These are phyloP conservation scores for Plasmodium gallinaceum DNA, from an alignment of 169 alveolate genomes.

Conservation along the genomic window DNA sequence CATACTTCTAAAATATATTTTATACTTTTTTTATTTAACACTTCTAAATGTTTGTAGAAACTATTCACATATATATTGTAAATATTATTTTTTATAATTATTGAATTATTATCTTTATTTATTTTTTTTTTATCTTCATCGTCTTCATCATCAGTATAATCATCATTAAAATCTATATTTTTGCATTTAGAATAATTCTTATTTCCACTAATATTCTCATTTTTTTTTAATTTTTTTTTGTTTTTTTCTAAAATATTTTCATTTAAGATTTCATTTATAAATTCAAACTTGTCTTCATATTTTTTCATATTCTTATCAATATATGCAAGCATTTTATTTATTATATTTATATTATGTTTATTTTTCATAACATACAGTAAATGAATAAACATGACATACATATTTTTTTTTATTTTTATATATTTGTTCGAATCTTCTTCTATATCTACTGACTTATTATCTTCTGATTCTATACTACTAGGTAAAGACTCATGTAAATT, in stretches of 20 bases:
- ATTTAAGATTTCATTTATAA: not conserved
- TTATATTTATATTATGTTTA: slow-evolving; percentile 57
- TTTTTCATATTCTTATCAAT: slow-evolving; percentile 44
- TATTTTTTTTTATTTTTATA: slow-evolving; percentile 27
- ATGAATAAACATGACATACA: slow-evolving; percentile 44
- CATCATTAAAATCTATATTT: not conserved
- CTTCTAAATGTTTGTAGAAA: slow-evolving; percentile 38
- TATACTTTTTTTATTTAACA: slow-evolving; percentile 31
- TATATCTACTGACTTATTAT: not conserved
- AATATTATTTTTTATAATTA: slow-evolving; percentile 37
- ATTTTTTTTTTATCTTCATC: not conserved
- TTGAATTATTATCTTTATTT: not conserved
- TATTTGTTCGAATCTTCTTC: slow-evolving; percentile 4
- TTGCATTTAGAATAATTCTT: not conserved
- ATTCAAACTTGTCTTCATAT: slow-evolving; percentile 33
- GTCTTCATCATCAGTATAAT: not conserved
- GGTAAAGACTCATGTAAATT: not conserved
- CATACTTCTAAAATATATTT: slow-evolving; percentile 58
- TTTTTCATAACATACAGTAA: slow-evolving; percentile 45
- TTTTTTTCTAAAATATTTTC: not conserved
- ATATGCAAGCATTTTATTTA: slow-evolving; percentile 60
- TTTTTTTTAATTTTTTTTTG: not conserved
- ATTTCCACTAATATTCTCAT: not conserved
- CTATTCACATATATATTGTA: slow-evolving; percentile 55
- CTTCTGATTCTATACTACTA: slow-evolving; percentile 12